Evolutionary conservation across 2,329 filamentous ascomycete species (phyloP).

Genomic region (Beauveria pseudobassiana): DNA sequence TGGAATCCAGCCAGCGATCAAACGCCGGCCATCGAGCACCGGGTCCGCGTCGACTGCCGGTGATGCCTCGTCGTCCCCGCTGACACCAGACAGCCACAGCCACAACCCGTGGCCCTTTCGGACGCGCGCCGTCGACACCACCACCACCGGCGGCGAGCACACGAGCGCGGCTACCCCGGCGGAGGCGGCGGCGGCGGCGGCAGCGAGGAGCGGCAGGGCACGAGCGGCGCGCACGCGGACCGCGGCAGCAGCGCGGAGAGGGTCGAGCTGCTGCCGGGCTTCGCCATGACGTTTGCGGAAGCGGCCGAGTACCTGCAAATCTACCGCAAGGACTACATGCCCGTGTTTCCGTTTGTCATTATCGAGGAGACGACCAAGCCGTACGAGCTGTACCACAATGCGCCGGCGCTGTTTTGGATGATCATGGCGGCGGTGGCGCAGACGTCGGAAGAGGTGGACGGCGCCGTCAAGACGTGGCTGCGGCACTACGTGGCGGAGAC

Average conservation of each 20-base stretch:
- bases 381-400: constrained; percentile 18
- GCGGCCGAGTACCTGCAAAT: constrained; percentile 21
- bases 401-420: constrained; percentile 25
- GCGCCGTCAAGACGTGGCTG: constrained; percentile 20
- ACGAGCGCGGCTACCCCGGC: background rate
- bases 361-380: constrained; percentile 17
- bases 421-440: constrained; percentile 22
- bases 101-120: background rate
- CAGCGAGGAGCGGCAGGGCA: background rate
- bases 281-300: constrained; percentile 20
- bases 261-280: constrained; percentile 19
- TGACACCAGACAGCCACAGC: constrained; percentile 3
- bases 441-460: constrained; percentile 20
- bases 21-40: background rate
- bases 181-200: background rate
- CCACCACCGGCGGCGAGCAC: too few relatives aligned
- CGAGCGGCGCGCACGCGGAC: background rate
- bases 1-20: constrained; percentile 11
- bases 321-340: constrained; percentile 22
- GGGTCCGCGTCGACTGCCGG: background rate
- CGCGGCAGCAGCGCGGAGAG: background rate
- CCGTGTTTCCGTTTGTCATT: constrained; percentile 26
- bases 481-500: constrained; percentile 21
- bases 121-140: background rate
- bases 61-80: constrained; percentile 15